Evolutionary conservation across 2,329 filamentous ascomycete species (phyloP), one percentile per base, ranked within the genome.

Genomic region (Oidium heveae): DNA sequence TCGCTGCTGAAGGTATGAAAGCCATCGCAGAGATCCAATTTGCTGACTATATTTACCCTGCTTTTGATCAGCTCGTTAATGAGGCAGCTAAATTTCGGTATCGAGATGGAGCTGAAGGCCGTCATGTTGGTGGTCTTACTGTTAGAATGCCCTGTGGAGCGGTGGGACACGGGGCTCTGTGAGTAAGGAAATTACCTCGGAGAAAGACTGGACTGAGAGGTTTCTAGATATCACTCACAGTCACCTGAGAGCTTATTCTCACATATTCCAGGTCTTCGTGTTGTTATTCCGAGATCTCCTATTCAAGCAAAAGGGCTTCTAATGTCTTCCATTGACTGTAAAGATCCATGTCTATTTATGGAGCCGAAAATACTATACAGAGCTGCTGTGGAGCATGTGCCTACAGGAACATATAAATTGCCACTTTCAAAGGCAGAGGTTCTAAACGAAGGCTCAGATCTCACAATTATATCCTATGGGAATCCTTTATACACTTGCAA

Each of bases 21-120:
- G 86, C 91, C 0, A 77, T 96, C 24, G 89, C 89, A 0, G 91
- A 98, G 70, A 80, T 86, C 39, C 82, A 86, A 61, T 86, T 86
- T 63, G 82, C 82, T 22, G 82, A 86, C 63, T 86, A 86, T 62
- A 78, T 86, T 39, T 86, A 77, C 62, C 82, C 82, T 1, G 81
- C 82, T 0, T 86, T 85, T 60, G 82, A 86, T 63, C 82, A 86
- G 68, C 73, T 86, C 53, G 81, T 86, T 59, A 86, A 86, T 59
- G 82, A 86, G 66, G 81, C 80, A 0, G 80, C 80, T 43, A 86
- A 86, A 63, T 77, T 80, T 60, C 70, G 82, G 54, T 86, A 81
- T 63, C 71, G 81, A 57, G 76, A 80, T 60, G 80, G 79, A 13
- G 66, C 61, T 1, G 80, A 74, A 4, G 73, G 72, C 0, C 69